phyloP scores from a whole-genome alignment of 306 rosid genomes.

The Notholithocarpus densiflorus region DNA sequence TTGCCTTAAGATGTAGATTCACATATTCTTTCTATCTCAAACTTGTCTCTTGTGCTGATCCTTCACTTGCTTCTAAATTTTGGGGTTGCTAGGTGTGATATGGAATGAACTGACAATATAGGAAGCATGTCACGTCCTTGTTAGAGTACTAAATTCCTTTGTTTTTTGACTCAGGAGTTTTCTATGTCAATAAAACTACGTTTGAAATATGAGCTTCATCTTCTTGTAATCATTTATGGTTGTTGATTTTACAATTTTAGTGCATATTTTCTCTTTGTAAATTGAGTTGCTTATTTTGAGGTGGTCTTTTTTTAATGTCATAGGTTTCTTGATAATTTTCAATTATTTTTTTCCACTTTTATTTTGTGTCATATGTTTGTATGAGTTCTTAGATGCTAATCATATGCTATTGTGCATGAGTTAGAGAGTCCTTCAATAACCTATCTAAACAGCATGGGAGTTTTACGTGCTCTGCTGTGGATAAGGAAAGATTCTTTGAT shows the following conservation, averaged over 20 bases:
- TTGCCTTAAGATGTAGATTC: background rate
- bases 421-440: background rate
- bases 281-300: background rate
- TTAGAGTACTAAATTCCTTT: background rate
- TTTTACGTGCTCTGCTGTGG: background rate
- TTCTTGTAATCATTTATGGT: background rate
- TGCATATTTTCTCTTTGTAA: background rate
- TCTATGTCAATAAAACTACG: constrained; percentile 12
- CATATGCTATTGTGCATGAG: background rate
- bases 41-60: background rate
- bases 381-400: background rate
- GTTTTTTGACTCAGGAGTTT: background rate
- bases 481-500: background rate
- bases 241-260: background rate
- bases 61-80: background rate
- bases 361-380: background rate
- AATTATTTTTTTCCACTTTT: background rate
- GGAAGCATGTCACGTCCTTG: background rate
- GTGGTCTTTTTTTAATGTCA: background rate
- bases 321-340: background rate
- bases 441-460: background rate
- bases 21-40: background rate
- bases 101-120: background rate
- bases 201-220: background rate
- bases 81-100: background rate